Conservation (phyloP, 2,329 filamentous ascomycete species). For the Cercospora sp. region DNA sequence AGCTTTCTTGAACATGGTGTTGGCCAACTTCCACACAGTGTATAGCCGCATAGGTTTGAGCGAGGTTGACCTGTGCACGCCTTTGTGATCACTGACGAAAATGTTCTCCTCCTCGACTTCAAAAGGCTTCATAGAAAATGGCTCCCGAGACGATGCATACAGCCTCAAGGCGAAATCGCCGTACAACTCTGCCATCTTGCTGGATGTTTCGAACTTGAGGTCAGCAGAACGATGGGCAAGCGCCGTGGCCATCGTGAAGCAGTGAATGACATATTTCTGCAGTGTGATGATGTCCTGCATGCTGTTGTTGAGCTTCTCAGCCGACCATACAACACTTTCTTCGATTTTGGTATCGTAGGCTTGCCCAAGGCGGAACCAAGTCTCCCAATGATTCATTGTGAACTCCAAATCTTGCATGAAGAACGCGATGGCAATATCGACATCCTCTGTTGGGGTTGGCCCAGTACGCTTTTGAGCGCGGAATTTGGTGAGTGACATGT, state of each 20-base stretch:
- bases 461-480: conserved; percentile 69
- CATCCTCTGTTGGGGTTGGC: conserved; percentile 76
- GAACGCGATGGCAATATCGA: conserved; percentile 78
- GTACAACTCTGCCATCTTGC: conserved; percentile 64
- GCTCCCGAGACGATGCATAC: conserved; percentile 67
- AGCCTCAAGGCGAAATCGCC: conserved; percentile 67
- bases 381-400: conserved; percentile 79
- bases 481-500: conserved; percentile 87
- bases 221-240: conserved; percentile 60
- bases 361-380: conserved; percentile 85
- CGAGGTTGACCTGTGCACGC: conserved; percentile 57
- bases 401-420: conserved; percentile 81
- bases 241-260: conserved; percentile 67
- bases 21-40: conserved; percentile 65
- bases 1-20: conserved; percentile 60
- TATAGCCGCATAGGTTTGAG: conserved; percentile 61
- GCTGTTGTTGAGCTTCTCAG: conserved; percentile 87
- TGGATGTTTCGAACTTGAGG: conserved; percentile 53
- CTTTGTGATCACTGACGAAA: conserved; percentile 50
- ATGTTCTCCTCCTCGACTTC: conserved; percentile 61
- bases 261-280: conserved; percentile 80
- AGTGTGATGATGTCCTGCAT: conserved; percentile 70
- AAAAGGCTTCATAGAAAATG: conserved; percentile 68
- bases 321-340: conserved; percentile 82
- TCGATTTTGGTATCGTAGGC: conserved; percentile 86